Conservation (phyloP, 352 stramenopile species). For the Halophytophthora polymorphica region DNA sequence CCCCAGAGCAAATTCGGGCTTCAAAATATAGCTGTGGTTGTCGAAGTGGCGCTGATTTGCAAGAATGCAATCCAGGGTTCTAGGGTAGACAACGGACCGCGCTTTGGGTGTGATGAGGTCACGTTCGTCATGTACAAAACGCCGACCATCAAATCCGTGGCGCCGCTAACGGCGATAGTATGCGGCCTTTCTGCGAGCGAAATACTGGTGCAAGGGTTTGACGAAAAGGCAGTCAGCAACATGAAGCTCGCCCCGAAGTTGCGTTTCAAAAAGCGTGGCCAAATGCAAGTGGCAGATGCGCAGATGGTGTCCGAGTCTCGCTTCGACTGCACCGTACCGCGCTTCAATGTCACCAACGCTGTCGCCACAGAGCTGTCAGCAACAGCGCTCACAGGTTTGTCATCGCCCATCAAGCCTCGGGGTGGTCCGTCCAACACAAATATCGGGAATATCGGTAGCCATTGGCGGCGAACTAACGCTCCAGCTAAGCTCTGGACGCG, state of each 20-base stretch:
- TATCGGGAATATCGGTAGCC: slow-evolving; percentile 1
- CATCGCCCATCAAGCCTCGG: slow-evolving; percentile 10
- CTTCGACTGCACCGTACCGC: slow-evolving; percentile 49
- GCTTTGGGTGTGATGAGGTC: slow-evolving; percentile 63
- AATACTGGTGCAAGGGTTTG: slow-evolving; percentile 58
- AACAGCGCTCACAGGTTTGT: slow-evolving; percentile 8
- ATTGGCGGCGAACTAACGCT: slow-evolving; percentile 1
- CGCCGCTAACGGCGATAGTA: slow-evolving; percentile 35
- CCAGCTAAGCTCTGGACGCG: slow-evolving; percentile 60
- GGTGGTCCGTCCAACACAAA: background rate
- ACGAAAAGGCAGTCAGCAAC: slow-evolving; percentile 41
- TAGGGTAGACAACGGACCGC: slow-evolving; percentile 3
- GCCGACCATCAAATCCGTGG: slow-evolving; percentile 50
- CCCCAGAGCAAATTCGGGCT: slow-evolving; percentile 75
- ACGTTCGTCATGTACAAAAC: slow-evolving; percentile 71
- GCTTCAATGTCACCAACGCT: slow-evolving; percentile 58
- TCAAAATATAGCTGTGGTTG: slow-evolving; percentile 53
- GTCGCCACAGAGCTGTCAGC: slow-evolving; percentile 29
- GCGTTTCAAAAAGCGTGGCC: slow-evolving; percentile 60
- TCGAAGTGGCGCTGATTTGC: slow-evolving; percentile 43
- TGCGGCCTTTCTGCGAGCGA: slow-evolving; percentile 48
- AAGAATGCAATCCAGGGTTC: background rate
- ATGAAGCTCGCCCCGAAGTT: slow-evolving; percentile 46
- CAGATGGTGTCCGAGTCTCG: slow-evolving; percentile 39
- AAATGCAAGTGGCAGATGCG: slow-evolving; percentile 72